Conservation (phyloP, 371 early-diverging fungal genomes). For the Rhizomucor miehei region DNA sequence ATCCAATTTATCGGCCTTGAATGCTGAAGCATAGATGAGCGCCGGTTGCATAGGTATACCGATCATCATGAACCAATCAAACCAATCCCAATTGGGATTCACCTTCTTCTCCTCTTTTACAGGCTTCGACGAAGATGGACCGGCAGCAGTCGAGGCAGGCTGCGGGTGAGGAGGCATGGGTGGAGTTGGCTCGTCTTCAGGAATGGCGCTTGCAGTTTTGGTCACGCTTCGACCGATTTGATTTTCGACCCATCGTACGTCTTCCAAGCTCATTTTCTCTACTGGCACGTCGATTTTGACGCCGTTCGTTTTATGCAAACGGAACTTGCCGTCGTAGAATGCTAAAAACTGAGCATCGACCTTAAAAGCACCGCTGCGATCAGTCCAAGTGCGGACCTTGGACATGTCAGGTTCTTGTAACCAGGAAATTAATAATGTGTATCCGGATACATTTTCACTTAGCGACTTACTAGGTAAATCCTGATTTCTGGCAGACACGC, state of each 20-base stretch:
- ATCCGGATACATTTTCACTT: background rate
- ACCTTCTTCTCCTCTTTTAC: slow-evolving; percentile 30
- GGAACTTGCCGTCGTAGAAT: slow-evolving; percentile 76
- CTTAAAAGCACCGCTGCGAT: slow-evolving; percentile 85
- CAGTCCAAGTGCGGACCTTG: slow-evolving; percentile 86
- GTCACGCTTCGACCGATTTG: slow-evolving; percentile 46
- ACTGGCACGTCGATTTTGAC: slow-evolving; percentile 91
- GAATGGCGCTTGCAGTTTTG: slow-evolving; percentile 10
- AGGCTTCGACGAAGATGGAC: slow-evolving; percentile 16
- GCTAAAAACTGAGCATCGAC: slow-evolving; percentile 87
- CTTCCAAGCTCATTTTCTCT: slow-evolving; percentile 77
- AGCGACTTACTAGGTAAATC: slow-evolving; percentile 10
- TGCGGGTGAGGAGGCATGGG: slow-evolving; percentile 13
- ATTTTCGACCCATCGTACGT: slow-evolving; percentile 62
- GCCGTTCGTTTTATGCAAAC: slow-evolving; percentile 90
- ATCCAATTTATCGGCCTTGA: slow-evolving; percentile 84
- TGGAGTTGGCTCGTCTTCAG: slow-evolving; percentile 20
- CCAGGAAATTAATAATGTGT: background rate
- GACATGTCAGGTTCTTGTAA: slow-evolving; percentile 43
- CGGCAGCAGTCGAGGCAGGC: slow-evolving; percentile 2
- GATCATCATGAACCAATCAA: slow-evolving; percentile 81
- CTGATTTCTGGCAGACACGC: slow-evolving; percentile 8
- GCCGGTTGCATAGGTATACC: slow-evolving; percentile 76
- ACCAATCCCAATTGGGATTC: slow-evolving; percentile 85
- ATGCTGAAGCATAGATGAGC: slow-evolving; percentile 73